Conservation (phyloP, 1,284 basidiomycete species). For the Inonotus obliquus region DNA sequence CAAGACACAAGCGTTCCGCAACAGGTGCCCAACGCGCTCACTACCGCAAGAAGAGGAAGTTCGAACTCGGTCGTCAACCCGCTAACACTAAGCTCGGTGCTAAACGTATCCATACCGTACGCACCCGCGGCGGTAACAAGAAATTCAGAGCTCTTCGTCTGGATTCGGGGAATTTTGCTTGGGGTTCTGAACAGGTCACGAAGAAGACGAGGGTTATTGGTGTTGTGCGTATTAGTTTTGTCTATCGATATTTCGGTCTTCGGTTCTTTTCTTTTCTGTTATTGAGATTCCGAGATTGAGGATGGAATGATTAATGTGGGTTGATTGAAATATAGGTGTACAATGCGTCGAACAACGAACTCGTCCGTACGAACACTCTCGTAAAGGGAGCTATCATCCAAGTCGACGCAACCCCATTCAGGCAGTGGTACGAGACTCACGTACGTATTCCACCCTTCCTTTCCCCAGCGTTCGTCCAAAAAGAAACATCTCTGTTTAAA, state of each 20-base stretch:
- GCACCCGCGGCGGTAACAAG: constrained; percentile 88
- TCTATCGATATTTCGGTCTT: too few relatives aligned
- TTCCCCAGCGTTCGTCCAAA: too few relatives aligned
- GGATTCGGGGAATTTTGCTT: constrained; percentile 94
- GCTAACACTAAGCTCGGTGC: constrained; percentile 92
- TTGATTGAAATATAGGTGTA: constrained; percentile 61
- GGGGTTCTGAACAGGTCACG: constrained; percentile 90
- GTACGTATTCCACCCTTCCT: constrained; percentile 45
- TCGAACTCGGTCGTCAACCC: constrained; percentile 94
- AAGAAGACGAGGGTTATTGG: constrained; percentile 91
- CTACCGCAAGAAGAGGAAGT: constrained; percentile 99
- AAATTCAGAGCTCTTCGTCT: constrained; percentile 94
- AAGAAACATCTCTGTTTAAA: too few relatives aligned
- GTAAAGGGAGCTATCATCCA: constrained; percentile 95
- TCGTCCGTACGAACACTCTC: constrained; percentile 96
- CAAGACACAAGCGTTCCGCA: constrained; percentile 91
- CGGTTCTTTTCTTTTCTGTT: background rate
- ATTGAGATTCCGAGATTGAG: background rate
- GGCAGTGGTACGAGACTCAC: constrained; percentile 97
- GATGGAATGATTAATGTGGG: background rate
- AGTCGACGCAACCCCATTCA: constrained; percentile 94
- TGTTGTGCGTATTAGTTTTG: constrained; percentile 64
- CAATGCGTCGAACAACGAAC: constrained; percentile 98
- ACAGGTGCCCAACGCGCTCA: constrained; percentile 91
- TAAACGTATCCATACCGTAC: constrained; percentile 91